These are phyloP conservation scores for Monosporascus sp. DNA, from an alignment of 2,329 filamentous ascomycete species.

Conservation along the genomic window DNA sequence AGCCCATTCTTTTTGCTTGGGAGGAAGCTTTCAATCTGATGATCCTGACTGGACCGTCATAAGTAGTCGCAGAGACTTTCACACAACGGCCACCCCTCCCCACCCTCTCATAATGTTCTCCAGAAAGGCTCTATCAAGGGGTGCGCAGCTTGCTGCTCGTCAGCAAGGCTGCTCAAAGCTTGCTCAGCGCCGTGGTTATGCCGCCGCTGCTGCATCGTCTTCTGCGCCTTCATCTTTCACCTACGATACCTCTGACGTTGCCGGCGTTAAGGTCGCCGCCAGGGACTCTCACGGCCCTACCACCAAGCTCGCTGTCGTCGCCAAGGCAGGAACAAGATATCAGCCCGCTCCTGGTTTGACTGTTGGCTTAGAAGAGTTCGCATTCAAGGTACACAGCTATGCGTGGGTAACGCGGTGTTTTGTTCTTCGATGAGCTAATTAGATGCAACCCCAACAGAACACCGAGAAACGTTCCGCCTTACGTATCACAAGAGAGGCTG, in stretches of 20 bases:
- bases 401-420: background rate
- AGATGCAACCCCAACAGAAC: slow-evolving; percentile 51
- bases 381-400: slow-evolving; percentile 73
- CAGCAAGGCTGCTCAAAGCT: slow-evolving; percentile 52
- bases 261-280: slow-evolving; percentile 87
- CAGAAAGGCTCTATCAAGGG: slow-evolving; percentile 55
- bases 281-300: slow-evolving; percentile 85
- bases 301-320: slow-evolving; percentile 83
- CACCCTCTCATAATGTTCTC: slow-evolving; percentile 57
- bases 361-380: slow-evolving; percentile 87
- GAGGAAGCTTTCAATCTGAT: slow-evolving; percentile 11
- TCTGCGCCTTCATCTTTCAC: slow-evolving; percentile 62
- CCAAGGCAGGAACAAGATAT: slow-evolving; percentile 92
- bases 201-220: slow-evolving; percentile 55
- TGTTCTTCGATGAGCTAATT: slow-evolving; percentile 40
- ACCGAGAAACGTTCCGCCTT: slow-evolving; percentile 84
- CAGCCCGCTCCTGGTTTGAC: slow-evolving; percentile 85
- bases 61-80: slow-evolving; percentile 23
- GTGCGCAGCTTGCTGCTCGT: slow-evolving; percentile 53
- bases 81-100: slow-evolving; percentile 52
- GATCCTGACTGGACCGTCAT: slow-evolving; percentile 8
- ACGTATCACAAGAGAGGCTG: slow-evolving; percentile 89
- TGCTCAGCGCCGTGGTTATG: slow-evolving; percentile 46
- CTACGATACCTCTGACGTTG: slow-evolving; percentile 81
- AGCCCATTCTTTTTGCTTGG: slow-evolving; percentile 28